Conservation (phyloP, 768 basidiomycete species). For the Boletus speciosus region DNA sequence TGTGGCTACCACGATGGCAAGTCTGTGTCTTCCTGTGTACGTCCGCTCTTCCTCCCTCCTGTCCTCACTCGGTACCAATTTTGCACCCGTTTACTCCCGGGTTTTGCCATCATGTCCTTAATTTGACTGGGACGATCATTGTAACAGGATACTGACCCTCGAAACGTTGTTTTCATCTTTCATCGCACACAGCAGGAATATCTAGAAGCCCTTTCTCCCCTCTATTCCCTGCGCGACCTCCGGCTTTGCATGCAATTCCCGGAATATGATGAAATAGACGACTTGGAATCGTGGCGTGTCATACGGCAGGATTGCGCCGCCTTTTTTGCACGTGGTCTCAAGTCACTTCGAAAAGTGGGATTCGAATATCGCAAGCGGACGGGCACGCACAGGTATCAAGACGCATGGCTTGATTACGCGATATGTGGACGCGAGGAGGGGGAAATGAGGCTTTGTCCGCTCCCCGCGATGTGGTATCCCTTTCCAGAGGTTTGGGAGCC, state of each 20-base stretch:
- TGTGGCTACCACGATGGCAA: constrained; percentile 38
- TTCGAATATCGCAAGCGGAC: constrained; percentile 37
- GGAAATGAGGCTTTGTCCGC: constrained; percentile 17
- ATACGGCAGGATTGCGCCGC: constrained; percentile 27
- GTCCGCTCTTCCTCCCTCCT: constrained; percentile 21
- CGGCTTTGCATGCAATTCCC: constrained; percentile 38
- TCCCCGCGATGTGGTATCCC: constrained; percentile 32
- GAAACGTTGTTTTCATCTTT: constrained; percentile 27
- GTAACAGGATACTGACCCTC: constrained; percentile 30
- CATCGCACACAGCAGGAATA: constrained; percentile 34
- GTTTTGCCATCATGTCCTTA: constrained; percentile 11
- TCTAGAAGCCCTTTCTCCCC: constrained; percentile 29
- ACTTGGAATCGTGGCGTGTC: constrained; percentile 32
- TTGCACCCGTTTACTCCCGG: constrained; percentile 10
- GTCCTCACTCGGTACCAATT: constrained; percentile 5
- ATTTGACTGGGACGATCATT: constrained; percentile 22
- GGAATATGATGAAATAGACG: constrained; percentile 32
- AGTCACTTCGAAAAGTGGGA: constrained; percentile 32
- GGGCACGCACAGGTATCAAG: constrained; percentile 35
- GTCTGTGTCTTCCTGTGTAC: constrained; percentile 34
- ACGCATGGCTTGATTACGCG: constrained; percentile 35
- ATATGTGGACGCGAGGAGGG: constrained; percentile 20
- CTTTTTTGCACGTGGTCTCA: constrained; percentile 30
- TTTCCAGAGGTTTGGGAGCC: constrained; percentile 36
- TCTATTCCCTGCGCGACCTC: constrained; percentile 26